Conservation (phyloP, 2,329 filamentous ascomycete species). For the Nigrograna mackinnonii region DNA sequence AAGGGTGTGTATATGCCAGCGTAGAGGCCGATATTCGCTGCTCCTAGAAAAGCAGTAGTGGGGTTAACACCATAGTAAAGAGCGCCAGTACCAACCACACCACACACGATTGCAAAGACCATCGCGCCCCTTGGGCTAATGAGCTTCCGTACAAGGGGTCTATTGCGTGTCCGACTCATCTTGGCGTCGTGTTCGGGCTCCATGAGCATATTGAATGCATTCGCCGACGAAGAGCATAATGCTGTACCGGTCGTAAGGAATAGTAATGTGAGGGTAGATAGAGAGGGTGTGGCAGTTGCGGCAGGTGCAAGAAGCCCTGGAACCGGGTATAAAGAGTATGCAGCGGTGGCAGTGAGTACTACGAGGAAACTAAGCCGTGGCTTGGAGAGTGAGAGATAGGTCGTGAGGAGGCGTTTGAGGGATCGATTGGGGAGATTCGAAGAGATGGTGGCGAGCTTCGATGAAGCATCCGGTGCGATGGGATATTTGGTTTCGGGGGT, state of each 20-base stretch:
- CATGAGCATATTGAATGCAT: constrained; percentile 96
- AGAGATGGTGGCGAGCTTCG: constrained; percentile 61
- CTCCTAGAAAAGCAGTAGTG: constrained; percentile 84
- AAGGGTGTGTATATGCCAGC: constrained; percentile 91
- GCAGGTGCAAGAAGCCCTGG: constrained; percentile 79
- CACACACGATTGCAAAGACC: constrained; percentile 77
- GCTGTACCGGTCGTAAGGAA: constrained; percentile 91
- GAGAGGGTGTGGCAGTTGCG: constrained; percentile 70
- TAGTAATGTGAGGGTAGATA: constrained; percentile 86
- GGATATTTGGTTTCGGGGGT: constrained; percentile 31
- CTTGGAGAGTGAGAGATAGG: constrained; percentile 91
- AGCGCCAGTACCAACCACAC: constrained; percentile 67
- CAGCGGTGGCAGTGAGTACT: constrained; percentile 84
- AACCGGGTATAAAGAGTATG: constrained; percentile 92
- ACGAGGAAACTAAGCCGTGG: constrained; percentile 91
- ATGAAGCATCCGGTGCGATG: constrained; percentile 62
- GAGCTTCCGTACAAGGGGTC: constrained; percentile 83
- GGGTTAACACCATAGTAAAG: constrained; percentile 93
- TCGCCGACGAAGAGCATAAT: constrained; percentile 86
- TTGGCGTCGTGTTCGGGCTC: constrained; percentile 87
- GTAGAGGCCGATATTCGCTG: constrained; percentile 84
- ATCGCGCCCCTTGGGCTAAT: constrained; percentile 72
- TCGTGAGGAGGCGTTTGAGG: constrained; percentile 69
- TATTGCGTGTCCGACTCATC: constrained; percentile 91
- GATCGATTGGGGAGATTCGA: constrained; percentile 60